Evolutionary conservation across 805 yeast species (phyloP).

Genomic region (Yamadazyma sp.): DNA sequence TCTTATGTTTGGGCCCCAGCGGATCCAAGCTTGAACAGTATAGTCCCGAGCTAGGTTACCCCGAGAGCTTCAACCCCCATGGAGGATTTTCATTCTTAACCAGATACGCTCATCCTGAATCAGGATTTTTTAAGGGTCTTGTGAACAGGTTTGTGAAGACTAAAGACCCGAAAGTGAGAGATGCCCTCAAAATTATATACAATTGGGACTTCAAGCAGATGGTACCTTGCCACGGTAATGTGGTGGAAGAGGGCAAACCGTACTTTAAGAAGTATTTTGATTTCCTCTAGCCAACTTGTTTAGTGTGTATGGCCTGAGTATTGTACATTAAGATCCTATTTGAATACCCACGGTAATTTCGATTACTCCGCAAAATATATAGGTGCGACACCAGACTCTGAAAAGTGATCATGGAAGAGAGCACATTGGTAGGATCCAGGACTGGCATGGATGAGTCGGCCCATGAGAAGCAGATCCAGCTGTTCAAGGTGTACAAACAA

Average conservation of each 20-base stretch:
- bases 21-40: conserved; percentile 45
- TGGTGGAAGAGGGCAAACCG: conserved; percentile 42
- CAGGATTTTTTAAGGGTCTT: conserved; percentile 10
- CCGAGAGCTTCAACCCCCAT: conserved; percentile 41
- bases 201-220: conserved; percentile 50
- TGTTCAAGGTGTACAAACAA: conserved; percentile 5
- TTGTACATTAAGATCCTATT: too few relatives aligned
- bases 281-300: too few relatives aligned
- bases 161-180: conserved; percentile 5
- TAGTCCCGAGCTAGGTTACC: conserved; percentile 46
- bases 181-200: conserved; percentile 28
- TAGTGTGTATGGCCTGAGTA: too few relatives aligned
- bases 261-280: conserved; percentile 22
- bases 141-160: conserved; percentile 11
- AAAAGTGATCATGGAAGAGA: conserved; percentile 6
- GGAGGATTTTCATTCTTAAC: conserved; percentile 44
- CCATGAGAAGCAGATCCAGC: conserved; percentile 6
- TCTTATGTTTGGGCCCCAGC: conserved; percentile 54
- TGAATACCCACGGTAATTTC: conserved; percentile 2
- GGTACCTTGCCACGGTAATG: conserved; percentile 61
- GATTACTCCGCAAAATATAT: conserved; percentile 5
- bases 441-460: conserved; percentile 3
- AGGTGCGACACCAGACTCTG: conserved; percentile 1
- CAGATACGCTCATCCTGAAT: conserved; percentile 41
- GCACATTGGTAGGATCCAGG: conserved; percentile 3